phyloP scores from a whole-genome alignment of 345 rosid genomes.

The Hibiscus tridactylites region DNA sequence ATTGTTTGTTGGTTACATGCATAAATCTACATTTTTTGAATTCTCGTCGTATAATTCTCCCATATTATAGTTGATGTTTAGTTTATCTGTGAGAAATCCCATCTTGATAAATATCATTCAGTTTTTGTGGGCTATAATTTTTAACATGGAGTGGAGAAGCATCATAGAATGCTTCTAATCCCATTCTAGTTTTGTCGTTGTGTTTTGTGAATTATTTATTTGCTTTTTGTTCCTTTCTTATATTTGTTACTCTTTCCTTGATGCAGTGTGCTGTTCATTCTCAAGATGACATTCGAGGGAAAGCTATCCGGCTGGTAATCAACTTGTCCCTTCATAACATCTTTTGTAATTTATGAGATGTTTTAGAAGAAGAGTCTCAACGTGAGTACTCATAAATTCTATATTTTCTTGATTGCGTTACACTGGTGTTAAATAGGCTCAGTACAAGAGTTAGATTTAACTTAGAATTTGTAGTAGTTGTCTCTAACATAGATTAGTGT shows the following conservation, averaged over 20 bases:
- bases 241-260: slow-evolving; percentile 21
- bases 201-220: not conserved
- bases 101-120: not conserved
- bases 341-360: too few relatives aligned
- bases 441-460: too few relatives aligned
- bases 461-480: too few relatives aligned
- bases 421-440: too few relatives aligned
- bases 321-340: slow-evolving; percentile 10
- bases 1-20: not conserved
- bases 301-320: slow-evolving; percentile 88
- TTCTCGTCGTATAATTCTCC: not conserved
- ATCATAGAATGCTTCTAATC: not conserved
- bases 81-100: not conserved
- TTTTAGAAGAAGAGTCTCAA: too few relatives aligned
- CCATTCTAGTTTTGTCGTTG: not conserved
- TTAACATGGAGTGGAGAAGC: not conserved
- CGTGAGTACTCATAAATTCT: too few relatives aligned
- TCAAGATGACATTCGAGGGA: slow-evolving; percentile 86
- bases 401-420: too few relatives aligned
- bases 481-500: too few relatives aligned
- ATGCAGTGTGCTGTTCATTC: slow-evolving; percentile 88
- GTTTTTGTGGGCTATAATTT: not conserved
- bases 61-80: not conserved
- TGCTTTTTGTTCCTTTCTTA: slow-evolving; percentile 6
- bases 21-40: not conserved